A percentile compares a stretch with the other conserved stretches of the same genome.
phyloP scores from a whole-genome alignment of 305 asterid genomes.

The Fraxinus paxiana region DNA sequence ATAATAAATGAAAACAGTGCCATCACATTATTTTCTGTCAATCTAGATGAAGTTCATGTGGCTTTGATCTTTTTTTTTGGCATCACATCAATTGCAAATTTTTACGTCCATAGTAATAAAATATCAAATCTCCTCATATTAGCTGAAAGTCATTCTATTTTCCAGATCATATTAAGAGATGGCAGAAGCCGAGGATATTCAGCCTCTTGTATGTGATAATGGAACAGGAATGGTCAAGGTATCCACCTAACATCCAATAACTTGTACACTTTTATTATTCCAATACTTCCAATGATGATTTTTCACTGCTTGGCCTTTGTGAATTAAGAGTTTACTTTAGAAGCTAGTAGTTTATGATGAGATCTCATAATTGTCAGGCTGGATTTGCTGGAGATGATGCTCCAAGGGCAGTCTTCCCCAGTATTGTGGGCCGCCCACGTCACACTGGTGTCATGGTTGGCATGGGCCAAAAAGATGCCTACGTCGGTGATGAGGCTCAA shows the following conservation, averaged over 20 bases:
- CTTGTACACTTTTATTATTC: not conserved
- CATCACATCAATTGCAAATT: not conserved
- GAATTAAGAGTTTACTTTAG: not conserved
- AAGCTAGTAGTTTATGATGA: constrained; percentile 8
- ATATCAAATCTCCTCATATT: not conserved
- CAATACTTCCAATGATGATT: not conserved
- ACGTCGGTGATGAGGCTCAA: constrained; percentile 80
- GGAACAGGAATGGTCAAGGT: constrained; percentile 98
- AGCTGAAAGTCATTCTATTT: not conserved
- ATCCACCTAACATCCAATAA: constrained; percentile 8
- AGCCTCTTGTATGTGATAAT: constrained; percentile 63
- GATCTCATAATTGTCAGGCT: constrained; percentile 44
- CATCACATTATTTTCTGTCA: not conserved
- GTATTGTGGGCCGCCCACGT: constrained; percentile 84
- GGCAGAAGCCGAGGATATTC: constrained; percentile 87
- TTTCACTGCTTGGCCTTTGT: not conserved
- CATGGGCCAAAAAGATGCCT: constrained; percentile 82
- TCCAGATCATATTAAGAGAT: constrained; percentile 39
- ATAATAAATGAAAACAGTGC: not conserved
- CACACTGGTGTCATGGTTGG: constrained; percentile 91
- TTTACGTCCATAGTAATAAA: not conserved
- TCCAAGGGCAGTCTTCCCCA: constrained; percentile 84
- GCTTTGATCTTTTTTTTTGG: not conserved
- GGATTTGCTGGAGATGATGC: constrained; percentile 95
- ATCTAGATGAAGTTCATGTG: not conserved